A percentile compares a stretch with the other conserved stretches of the same genome.
Conservation (phyloP, 108 stramenopile genomes). For the Discostella pseudostelligera region DNA sequence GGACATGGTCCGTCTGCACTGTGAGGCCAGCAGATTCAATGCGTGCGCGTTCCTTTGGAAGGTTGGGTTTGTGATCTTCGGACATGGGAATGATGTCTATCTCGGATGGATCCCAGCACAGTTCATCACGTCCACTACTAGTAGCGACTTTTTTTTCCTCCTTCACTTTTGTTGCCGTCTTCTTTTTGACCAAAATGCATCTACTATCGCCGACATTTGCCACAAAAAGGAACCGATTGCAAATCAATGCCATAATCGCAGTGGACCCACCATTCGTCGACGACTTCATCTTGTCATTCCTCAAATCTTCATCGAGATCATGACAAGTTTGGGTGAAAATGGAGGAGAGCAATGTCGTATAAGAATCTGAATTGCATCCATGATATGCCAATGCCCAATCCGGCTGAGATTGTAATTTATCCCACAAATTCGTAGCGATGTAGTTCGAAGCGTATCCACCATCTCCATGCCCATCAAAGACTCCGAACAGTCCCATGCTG, state of each 20-base stretch:
- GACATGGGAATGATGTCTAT: slow-evolving; percentile 58
- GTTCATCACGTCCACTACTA: neutral
- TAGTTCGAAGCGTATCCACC: slow-evolving; percentile 55
- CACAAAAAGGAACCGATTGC: slow-evolving; percentile 57
- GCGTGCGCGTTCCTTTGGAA: slow-evolving; percentile 68
- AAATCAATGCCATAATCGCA: slow-evolving; percentile 73
- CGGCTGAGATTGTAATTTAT: slow-evolving; percentile 20
- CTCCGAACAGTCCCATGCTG: slow-evolving; percentile 60
- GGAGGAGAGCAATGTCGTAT: slow-evolving; percentile 10
- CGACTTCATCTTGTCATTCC: slow-evolving; percentile 7
- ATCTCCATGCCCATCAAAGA: slow-evolving; percentile 95
- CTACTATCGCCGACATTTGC: slow-evolving; percentile 92
- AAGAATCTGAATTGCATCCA: slow-evolving; percentile 6
- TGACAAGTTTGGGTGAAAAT: slow-evolving; percentile 47
- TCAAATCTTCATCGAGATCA: slow-evolving; percentile 57
- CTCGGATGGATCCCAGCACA: slow-evolving; percentile 5
- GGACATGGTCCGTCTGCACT: slow-evolving; percentile 42
- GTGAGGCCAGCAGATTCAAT: slow-evolving; percentile 78
- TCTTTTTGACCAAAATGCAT: slow-evolving; percentile 69
- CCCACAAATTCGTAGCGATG: slow-evolving; percentile 47
- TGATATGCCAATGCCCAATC: slow-evolving; percentile 28
- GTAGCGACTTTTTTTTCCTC: slow-evolving; percentile 5
- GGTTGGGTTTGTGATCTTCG: slow-evolving; percentile 93
- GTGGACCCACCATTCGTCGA: slow-evolving; percentile 69
- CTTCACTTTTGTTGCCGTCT: neutral